Conservation (phyloP, 805 yeast genomes). For the Schizosaccharomyces lindneri region DNA sequence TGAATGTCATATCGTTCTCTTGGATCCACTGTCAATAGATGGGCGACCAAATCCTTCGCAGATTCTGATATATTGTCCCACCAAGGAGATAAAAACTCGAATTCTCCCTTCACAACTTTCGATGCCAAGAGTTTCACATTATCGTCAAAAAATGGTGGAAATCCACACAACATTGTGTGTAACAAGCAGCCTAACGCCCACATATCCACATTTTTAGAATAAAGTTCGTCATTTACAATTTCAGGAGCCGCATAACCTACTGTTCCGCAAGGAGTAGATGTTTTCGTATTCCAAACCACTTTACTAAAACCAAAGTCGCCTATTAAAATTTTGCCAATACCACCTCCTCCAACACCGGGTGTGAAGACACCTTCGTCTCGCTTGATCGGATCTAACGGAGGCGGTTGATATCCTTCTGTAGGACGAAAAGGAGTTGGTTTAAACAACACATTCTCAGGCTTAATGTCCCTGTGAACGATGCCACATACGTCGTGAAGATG, state of each 20-base stretch:
- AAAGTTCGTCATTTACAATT: conserved; percentile 77
- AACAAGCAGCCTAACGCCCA: conserved; percentile 96
- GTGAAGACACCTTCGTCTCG: conserved; percentile 68
- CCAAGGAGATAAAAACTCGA: conserved; percentile 58
- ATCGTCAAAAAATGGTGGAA: conserved; percentile 85
- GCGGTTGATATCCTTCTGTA: conserved; percentile 11
- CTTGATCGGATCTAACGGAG: conserved; percentile 23
- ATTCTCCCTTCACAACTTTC: conserved; percentile 56
- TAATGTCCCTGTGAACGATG: conserved; percentile 57
- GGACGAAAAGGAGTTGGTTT: conserved; percentile 26
- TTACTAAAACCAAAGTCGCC: conserved; percentile 93
- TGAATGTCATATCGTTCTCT: conserved; percentile 41
- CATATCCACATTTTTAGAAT: conserved; percentile 88
- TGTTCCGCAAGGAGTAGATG: conserved; percentile 96
- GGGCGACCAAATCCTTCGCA: conserved; percentile 47
- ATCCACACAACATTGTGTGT: conserved; percentile 82
- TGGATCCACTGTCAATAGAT: conserved; percentile 49
- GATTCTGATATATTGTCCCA: conserved; percentile 58
- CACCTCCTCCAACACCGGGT: conserved; percentile 74
- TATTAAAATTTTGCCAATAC: conserved; percentile 69
- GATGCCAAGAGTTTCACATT: conserved; percentile 46
- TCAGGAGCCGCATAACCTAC: conserved; percentile 98
- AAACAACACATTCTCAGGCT: conserved; percentile 55
- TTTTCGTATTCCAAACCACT: conserved; percentile 62
- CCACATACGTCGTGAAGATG: conserved; percentile 48